Conservation (phyloP, 306 rosid genomes). For the Lablab purpureus region DNA sequence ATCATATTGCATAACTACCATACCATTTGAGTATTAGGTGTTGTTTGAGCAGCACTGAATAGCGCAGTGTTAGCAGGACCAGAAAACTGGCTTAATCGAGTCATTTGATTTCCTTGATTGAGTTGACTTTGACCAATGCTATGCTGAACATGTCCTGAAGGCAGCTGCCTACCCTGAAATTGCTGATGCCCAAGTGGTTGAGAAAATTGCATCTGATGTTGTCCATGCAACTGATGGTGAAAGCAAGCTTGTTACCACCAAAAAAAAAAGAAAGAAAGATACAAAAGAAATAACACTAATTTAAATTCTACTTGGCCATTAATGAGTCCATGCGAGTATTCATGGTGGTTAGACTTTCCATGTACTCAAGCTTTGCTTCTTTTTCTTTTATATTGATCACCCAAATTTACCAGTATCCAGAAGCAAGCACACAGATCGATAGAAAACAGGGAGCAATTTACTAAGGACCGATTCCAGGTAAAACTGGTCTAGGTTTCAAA, state of each 20-base stretch:
- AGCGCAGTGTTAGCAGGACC: constrained; percentile 80
- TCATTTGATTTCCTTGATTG: constrained; percentile 92
- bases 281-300: constrained; percentile 31
- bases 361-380: background rate
- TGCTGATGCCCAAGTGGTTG: constrained; percentile 87
- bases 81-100: constrained; percentile 84
- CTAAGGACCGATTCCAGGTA: background rate
- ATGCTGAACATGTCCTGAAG: constrained; percentile 88
- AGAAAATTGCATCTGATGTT: constrained; percentile 93
- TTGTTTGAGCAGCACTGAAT: constrained; percentile 89
- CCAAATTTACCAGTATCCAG: constrained; percentile 28
- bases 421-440: background rate
- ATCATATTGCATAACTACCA: constrained; percentile 39
- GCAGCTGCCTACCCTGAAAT: constrained; percentile 89
- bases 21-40: constrained; percentile 89
- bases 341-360: constrained; percentile 27
- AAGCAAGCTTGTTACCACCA: constrained; percentile 42
- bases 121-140: constrained; percentile 89
- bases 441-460: background rate
- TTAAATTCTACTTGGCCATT: constrained; percentile 6
- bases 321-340: constrained; percentile 21
- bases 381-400: background rate
- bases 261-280: constrained; percentile 33
- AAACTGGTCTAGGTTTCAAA: constrained; percentile 5
- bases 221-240: constrained; percentile 77